A percentile compares a stretch with the other conserved stretches of the same genome.
phyloP scores from a whole-genome alignment of 2,329 filamentous ascomycete genomes.

The Bisporella sp. region DNA sequence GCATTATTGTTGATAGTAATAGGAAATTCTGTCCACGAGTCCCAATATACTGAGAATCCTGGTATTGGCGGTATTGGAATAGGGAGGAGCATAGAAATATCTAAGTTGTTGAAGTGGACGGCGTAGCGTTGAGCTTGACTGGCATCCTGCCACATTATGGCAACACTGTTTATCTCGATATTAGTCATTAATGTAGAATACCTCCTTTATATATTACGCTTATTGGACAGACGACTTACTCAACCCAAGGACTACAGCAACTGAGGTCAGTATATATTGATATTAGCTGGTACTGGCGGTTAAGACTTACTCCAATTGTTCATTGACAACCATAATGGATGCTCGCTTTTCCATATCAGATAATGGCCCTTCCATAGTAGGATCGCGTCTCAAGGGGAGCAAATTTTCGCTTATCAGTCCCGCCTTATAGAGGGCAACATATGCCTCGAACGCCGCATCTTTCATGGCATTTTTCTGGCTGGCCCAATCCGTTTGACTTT shows the following conservation, averaged over 20 bases:
- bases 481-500: conserved; percentile 51
- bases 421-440: conserved; percentile 58
- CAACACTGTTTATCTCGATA: conserved; percentile 12
- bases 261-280: too few species aligned
- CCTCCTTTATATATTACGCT: too few species aligned
- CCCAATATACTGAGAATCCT: conserved; percentile 22
- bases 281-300: too few species aligned
- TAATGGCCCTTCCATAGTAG: conserved; percentile 46
- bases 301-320: conserved; percentile 8
- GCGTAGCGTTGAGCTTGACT: conserved; percentile 50
- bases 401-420: conserved; percentile 73
- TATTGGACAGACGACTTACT: neutral
- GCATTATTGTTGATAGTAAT: neutral
- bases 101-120: conserved; percentile 29
- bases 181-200: too few species aligned
- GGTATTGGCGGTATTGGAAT: conserved; percentile 12
- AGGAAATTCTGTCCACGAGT: conserved; percentile 15
- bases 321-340: conserved; percentile 28
- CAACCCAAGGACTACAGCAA: conserved; percentile 30
- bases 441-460: conserved; percentile 75
- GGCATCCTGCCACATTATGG: conserved; percentile 21
- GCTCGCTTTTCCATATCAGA: conserved; percentile 36
- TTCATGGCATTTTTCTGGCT: conserved; percentile 56
- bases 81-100: conserved; percentile 14
- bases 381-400: conserved; percentile 47